A percentile compares a stretch with the other conserved stretches of the same genome.
phyloP scores from a whole-genome alignment of 176 grass and related monocot species.

The Eremochloa ophiuroides region DNA sequence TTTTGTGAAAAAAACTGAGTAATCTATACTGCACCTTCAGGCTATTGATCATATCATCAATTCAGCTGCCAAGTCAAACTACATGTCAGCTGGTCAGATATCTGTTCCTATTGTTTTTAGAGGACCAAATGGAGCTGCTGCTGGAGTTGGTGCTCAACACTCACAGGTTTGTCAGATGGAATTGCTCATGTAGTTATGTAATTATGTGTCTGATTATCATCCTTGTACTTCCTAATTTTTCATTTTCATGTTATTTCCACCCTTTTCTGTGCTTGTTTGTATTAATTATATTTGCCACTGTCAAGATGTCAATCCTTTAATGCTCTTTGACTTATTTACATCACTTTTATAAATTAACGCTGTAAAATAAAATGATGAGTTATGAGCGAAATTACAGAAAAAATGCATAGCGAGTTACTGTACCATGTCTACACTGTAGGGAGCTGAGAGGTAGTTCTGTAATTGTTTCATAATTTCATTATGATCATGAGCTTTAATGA shows the following conservation, averaged over 20 bases:
- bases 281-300: background rate
- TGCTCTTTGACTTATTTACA: background rate
- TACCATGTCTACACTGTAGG: background rate
- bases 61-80: conserved; percentile 96
- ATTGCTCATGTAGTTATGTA: background rate
- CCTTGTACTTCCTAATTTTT: background rate
- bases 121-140: conserved; percentile 91
- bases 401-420: background rate
- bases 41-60: conserved; percentile 99
- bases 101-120: conserved; percentile 94
- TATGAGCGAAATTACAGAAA: background rate
- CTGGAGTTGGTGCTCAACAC: conserved; percentile 98
- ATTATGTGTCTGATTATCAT: background rate
- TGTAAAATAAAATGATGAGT: background rate
- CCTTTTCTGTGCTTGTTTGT: background rate
- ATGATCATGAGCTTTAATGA: background rate
- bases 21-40: conserved; percentile 38
- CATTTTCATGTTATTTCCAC: background rate
- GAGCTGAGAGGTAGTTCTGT: background rate
- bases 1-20: background rate
- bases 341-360: background rate
- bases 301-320: background rate
- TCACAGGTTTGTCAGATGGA: conserved; percentile 64
- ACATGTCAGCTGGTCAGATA: conserved; percentile 92
- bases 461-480: background rate